Conservation (phyloP, 345 rosid species). For the Eucalyptus regnans region DNA sequence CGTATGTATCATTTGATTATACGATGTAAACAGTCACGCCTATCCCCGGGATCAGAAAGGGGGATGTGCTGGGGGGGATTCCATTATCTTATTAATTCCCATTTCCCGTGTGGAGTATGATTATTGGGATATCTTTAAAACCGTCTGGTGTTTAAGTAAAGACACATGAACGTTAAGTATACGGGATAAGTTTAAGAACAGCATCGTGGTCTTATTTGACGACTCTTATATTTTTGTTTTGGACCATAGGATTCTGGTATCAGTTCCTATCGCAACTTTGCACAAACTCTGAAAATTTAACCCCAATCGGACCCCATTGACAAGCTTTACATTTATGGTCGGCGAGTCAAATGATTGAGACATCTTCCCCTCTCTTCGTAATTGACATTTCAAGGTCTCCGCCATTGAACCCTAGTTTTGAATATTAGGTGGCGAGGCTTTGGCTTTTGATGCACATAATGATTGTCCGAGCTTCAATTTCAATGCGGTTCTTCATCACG, state of each 20-base stretch:
- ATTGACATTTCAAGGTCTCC: background rate
- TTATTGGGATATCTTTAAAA: background rate
- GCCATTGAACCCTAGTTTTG: constrained; percentile 4
- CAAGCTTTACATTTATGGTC: constrained; percentile 26
- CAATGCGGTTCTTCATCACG: background rate
- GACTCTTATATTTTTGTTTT: background rate
- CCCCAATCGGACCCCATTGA: constrained; percentile 8
- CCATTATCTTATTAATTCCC: background rate
- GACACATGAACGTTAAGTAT: background rate
- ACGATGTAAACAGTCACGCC: background rate
- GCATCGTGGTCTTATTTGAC: too few species aligned
- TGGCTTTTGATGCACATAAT: background rate
- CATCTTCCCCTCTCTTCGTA: background rate
- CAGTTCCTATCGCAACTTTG: background rate
- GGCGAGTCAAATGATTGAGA: constrained; percentile 27
- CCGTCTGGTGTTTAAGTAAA: background rate
- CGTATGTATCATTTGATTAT: background rate
- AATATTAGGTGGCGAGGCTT: background rate
- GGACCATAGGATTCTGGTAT: constrained; percentile 10
- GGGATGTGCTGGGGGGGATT: background rate
- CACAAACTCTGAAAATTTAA: background rate
- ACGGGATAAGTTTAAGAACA: background rate
- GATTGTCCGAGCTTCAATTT: background rate
- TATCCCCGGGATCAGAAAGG: background rate
- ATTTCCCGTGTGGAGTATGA: background rate